A percentile compares a stretch with the other conserved stretches of the same genome.
These are phyloP conservation scores for Pythium apleroticum DNA, from an alignment of 352 stramenopile genomes.

Conservation along the genomic window DNA sequence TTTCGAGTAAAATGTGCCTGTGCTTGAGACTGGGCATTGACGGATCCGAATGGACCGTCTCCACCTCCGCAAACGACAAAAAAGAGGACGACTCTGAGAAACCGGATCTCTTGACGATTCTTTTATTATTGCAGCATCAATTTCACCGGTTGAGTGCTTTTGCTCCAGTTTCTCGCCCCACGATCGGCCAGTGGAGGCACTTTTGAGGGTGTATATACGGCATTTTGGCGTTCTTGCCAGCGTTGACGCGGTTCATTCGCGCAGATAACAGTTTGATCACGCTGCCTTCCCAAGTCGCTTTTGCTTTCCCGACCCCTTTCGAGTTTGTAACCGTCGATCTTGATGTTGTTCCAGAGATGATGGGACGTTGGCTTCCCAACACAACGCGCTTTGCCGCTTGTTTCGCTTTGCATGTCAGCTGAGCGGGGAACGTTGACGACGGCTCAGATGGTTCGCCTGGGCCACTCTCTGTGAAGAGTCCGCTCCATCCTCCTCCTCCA, in stretches of 20 bases:
- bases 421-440: neutral
- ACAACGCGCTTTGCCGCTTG: too few relatives aligned
- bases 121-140: neutral
- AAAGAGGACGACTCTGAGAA: neutral
- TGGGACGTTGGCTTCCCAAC: too few relatives aligned
- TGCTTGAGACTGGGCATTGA: neutral
- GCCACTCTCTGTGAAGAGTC: neutral
- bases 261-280: neutral
- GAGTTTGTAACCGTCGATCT: neutral
- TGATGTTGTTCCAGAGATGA: neutral
- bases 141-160: neutral
- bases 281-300: neutral
- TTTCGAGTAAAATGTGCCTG: neutral
- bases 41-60: neutral
- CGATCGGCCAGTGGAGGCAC: too few relatives aligned
- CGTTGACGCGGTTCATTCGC: too few relatives aligned
- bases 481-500: neutral
- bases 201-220: too few relatives aligned
- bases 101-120: neutral
- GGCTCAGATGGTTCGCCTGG: neutral
- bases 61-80: too few relatives aligned
- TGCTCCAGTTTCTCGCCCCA: too few relatives aligned
- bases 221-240: too few relatives aligned
- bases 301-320: neutral
- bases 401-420: too few relatives aligned